Evolutionary conservation across 805 yeast species (phyloP).

Genomic region (Isabelozyma heimii): DNA sequence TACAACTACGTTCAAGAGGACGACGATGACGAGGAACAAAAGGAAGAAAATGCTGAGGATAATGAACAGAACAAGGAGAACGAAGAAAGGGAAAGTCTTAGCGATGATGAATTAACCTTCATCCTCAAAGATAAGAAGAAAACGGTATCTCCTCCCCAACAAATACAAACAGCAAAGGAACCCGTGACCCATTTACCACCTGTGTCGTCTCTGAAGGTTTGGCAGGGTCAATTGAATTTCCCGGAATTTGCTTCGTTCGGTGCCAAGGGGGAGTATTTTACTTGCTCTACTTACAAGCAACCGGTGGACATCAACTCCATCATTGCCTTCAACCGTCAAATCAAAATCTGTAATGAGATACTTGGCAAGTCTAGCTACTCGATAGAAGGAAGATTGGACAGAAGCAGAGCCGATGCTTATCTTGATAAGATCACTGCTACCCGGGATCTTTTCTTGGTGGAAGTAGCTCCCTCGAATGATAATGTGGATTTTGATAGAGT

Average conservation of each 20-base stretch:
- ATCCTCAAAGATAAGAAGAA: conserved; percentile 21
- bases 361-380: conserved; percentile 28
- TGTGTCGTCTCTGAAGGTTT: conserved; percentile 20
- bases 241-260: conserved; percentile 48
- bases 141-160: neutral
- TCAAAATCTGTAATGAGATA: conserved; percentile 27
- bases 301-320: conserved; percentile 15
- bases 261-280: conserved; percentile 33
- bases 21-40: conserved; percentile 25
- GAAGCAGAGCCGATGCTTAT: conserved; percentile 54
- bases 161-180: conserved; percentile 1
- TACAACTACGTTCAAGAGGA: conserved; percentile 21
- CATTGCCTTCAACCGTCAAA: conserved; percentile 20
- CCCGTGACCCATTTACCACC: conserved; percentile 8
- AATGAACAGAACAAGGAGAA: conserved; percentile 5
- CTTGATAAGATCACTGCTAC: conserved; percentile 44
- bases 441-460: conserved; percentile 53
- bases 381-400: conserved; percentile 64
- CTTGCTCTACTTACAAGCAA: conserved; percentile 25
- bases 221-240: conserved; percentile 50
- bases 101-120: conserved; percentile 30
- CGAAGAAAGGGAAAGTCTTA: conserved; percentile 3
- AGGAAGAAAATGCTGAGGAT: conserved; percentile 5
- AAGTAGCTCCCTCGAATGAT: conserved; percentile 27
- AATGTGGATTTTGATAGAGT: conserved; percentile 26